A percentile compares a stretch with the other conserved stretches of the same genome.
These are phyloP conservation scores for Ogataea trehaloabstinens DNA, from an alignment of 805 yeast genomes.

Conservation along the genomic window DNA sequence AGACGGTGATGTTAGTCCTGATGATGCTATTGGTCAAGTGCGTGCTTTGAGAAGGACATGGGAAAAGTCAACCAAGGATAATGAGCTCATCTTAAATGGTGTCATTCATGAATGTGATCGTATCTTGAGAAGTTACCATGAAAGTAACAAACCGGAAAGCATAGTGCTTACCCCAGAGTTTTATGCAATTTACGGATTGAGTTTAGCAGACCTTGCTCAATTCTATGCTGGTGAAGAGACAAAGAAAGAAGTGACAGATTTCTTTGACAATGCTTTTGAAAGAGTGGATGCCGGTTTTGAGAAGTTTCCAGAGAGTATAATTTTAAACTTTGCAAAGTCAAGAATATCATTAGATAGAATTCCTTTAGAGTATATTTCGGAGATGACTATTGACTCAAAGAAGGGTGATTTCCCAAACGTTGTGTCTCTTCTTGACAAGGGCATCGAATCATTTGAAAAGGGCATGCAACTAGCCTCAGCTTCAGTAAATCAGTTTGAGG, in stretches of 20 bases:
- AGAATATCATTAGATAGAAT: constrained; percentile 56
- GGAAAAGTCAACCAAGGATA: constrained; percentile 52
- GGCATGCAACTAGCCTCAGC: constrained; percentile 17
- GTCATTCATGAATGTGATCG: constrained; percentile 91
- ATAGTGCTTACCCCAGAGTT: constrained; percentile 47
- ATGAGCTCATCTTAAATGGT: constrained; percentile 71
- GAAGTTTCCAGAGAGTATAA: constrained; percentile 41
- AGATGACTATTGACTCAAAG: constrained; percentile 42
- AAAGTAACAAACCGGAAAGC: constrained; percentile 30
- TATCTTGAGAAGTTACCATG: constrained; percentile 49
- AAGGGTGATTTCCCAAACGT: constrained; percentile 36
- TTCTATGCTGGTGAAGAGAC: constrained; percentile 39
- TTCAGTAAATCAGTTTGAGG: constrained; percentile 19
- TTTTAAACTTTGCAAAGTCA: constrained; percentile 52
- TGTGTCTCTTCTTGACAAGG: constrained; percentile 42
- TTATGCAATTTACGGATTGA: constrained; percentile 71
- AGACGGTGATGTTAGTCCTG: constrained; percentile 65
- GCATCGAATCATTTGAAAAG: constrained; percentile 43
- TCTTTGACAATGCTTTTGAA: constrained; percentile 70
- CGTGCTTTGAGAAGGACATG: constrained; percentile 71
- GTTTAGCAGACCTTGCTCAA: constrained; percentile 61
- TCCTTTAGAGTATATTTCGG: constrained; percentile 55
- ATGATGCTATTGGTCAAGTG: constrained; percentile 78
- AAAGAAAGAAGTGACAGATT: constrained; percentile 42
- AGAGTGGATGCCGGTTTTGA: constrained; percentile 60